phyloP scores from a whole-genome alignment of 441 rosid species.

The Kokia cookei region DNA sequence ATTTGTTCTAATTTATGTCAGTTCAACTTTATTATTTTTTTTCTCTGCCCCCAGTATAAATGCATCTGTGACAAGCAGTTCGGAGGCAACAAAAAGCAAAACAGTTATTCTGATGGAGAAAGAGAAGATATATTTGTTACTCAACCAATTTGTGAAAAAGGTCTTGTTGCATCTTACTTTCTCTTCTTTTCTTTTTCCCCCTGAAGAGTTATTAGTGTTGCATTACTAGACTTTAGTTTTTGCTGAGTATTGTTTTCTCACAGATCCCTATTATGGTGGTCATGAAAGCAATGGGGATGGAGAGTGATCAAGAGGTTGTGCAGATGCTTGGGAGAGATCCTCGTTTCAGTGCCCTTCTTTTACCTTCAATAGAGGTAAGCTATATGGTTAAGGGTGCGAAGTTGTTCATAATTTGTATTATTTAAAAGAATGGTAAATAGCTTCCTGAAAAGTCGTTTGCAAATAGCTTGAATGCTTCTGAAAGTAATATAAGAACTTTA shows the following conservation, averaged over 20 bases:
- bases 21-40: neutral
- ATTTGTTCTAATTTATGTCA: neutral
- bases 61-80: conserved; percentile 95
- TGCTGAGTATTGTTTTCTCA: conserved; percentile 4
- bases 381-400: neutral
- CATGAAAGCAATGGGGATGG: conserved; percentile 97
- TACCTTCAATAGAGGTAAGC: conserved; percentile 88
- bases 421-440: neutral
- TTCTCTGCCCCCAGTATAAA: conserved; percentile 45
- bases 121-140: conserved; percentile 76
- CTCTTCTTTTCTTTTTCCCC: neutral
- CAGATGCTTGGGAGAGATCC: conserved; percentile 98
- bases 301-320: conserved; percentile 92
- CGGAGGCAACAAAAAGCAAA: conserved; percentile 82
- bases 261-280: conserved; percentile 88
- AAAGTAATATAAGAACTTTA: neutral
- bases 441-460: neutral
- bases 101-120: conserved; percentile 89
- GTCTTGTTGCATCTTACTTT: conserved; percentile 14
- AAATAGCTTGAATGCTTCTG: neutral
- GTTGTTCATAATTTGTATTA: neutral
- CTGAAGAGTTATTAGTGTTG: neutral
- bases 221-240: neutral
- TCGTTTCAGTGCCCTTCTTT: conserved; percentile 64
- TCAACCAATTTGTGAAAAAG: conserved; percentile 68